These are phyloP conservation scores for Aspergillus ochraceus DNA, from an alignment of 2,329 filamentous ascomycete species.

Conservation along the genomic window DNA sequence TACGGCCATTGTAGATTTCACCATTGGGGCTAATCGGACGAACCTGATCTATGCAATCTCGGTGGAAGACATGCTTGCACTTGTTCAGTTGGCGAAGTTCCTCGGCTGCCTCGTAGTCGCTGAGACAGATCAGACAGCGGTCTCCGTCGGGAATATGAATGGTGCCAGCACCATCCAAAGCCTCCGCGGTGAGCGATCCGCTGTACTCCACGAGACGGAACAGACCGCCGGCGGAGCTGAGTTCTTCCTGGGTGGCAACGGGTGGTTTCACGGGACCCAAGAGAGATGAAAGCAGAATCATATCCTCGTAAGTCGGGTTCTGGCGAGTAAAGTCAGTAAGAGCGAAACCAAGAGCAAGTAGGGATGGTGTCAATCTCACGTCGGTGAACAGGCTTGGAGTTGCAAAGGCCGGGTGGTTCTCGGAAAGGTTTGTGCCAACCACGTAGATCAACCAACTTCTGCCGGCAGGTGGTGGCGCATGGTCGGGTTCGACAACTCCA, in stretches of 20 bases:
- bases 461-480: constrained; percentile 49
- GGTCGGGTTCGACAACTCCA: constrained; percentile 63
- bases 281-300: constrained; percentile 67
- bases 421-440: constrained; percentile 67
- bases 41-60: constrained; percentile 69
- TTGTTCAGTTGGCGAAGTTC: constrained; percentile 61
- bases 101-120: constrained; percentile 64
- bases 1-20: constrained; percentile 4
- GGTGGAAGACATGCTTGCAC: constrained; percentile 67
- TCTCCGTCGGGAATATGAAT: constrained; percentile 49
- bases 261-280: constrained; percentile 68
- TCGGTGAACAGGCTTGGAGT: constrained; percentile 70
- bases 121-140: constrained; percentile 66
- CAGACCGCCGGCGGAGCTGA: constrained; percentile 62
- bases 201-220: constrained; percentile 53
- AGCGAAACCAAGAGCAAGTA: not conserved
- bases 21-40: constrained; percentile 24
- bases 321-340: constrained; percentile 24
- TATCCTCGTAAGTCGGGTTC: constrained; percentile 70
- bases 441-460: constrained; percentile 73
- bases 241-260: constrained; percentile 64
- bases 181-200: constrained; percentile 49
- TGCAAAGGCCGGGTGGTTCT: constrained; percentile 69
- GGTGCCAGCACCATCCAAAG: constrained; percentile 39
- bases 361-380: constrained; percentile 41